phyloP scores from a whole-genome alignment of 2,329 filamentous ascomycete species.

The Pyrenochaeta sp. region DNA sequence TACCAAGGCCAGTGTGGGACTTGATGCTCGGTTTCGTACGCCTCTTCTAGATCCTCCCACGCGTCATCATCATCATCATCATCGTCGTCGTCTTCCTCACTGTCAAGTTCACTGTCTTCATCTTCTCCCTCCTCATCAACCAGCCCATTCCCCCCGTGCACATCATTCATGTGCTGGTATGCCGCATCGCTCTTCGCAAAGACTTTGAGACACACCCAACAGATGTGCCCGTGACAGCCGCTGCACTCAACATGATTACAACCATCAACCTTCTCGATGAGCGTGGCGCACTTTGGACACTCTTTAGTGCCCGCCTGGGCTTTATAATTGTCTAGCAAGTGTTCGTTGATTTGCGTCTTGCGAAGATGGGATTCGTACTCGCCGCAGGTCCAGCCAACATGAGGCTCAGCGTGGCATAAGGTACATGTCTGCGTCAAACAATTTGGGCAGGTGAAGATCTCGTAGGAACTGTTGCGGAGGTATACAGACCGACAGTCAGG shows the following conservation, averaged over 20 bases:
- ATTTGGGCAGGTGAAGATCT: slow-evolving; percentile 24
- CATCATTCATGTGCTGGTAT: slow-evolving; percentile 19
- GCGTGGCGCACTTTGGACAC: slow-evolving; percentile 44
- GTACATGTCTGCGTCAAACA: slow-evolving; percentile 30
- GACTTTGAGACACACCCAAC: slow-evolving; percentile 25
- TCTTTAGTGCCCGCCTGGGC: slow-evolving; percentile 22
- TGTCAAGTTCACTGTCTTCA: background rate
- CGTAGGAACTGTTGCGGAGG: slow-evolving; percentile 4
- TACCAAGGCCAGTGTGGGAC: background rate
- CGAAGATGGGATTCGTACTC: slow-evolving; percentile 13
- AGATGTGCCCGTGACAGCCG: slow-evolving; percentile 20
- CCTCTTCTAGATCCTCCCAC: background rate
- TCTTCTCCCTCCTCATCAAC: background rate
- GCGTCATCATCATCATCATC: slow-evolving; percentile 3
- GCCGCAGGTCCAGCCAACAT: slow-evolving; percentile 28
- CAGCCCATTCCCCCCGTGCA: slow-evolving; percentile 11
- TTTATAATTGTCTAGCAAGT: slow-evolving; percentile 20
- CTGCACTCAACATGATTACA: slow-evolving; percentile 59
- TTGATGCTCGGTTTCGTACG: background rate
- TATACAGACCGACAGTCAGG: slow-evolving; percentile 31
- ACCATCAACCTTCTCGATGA: slow-evolving; percentile 55
- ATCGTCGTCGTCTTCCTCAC: background rate
- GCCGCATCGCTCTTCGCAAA: slow-evolving; percentile 10
- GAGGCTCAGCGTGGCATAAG: slow-evolving; percentile 23
- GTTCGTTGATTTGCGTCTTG: slow-evolving; percentile 23